phyloP scores from a whole-genome alignment of 2,329 filamentous ascomycete species.

The Aspergillus caelatus region DNA sequence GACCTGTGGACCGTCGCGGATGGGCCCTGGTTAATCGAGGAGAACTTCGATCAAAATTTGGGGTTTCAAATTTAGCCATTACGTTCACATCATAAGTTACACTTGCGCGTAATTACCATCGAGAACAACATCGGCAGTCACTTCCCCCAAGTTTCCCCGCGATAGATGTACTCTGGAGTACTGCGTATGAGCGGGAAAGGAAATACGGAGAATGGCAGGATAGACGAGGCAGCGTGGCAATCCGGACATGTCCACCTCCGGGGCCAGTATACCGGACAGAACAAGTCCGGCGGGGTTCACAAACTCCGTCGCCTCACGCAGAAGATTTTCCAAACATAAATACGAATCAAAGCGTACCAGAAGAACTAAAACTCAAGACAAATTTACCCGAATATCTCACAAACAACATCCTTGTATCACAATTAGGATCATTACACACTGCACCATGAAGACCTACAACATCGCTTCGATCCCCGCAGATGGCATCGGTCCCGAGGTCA shows the following conservation, averaged over 20 bases:
- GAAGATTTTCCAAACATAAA: neutral
- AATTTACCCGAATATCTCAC: neutral
- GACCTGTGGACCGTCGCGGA: conserved; percentile 38
- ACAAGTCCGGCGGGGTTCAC: neutral
- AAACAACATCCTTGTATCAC: neutral
- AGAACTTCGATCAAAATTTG: conserved; percentile 15
- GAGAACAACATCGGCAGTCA: neutral
- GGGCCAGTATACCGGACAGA: neutral
- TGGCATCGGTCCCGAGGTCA: conserved; percentile 70
- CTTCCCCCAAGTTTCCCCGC: neutral
- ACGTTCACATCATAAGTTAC: neutral
- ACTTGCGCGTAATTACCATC: neutral
- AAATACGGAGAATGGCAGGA: neutral
- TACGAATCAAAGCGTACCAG: neutral
- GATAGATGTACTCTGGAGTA: neutral
- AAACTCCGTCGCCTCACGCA: neutral
- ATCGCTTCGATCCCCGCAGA: conserved; percentile 71
- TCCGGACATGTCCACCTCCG: neutral
- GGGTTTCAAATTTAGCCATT: neutral
- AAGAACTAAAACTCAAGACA: neutral
- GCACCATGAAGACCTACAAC: conserved; percentile 39
- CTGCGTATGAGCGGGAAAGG: neutral
- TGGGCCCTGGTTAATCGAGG: conserved; percentile 37
- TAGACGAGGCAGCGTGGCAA: neutral
- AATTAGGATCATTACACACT: neutral